These are phyloP conservation scores for Termitomyces sp. DNA, from an alignment of 768 basidiomycete genomes.

Conservation along the genomic window DNA sequence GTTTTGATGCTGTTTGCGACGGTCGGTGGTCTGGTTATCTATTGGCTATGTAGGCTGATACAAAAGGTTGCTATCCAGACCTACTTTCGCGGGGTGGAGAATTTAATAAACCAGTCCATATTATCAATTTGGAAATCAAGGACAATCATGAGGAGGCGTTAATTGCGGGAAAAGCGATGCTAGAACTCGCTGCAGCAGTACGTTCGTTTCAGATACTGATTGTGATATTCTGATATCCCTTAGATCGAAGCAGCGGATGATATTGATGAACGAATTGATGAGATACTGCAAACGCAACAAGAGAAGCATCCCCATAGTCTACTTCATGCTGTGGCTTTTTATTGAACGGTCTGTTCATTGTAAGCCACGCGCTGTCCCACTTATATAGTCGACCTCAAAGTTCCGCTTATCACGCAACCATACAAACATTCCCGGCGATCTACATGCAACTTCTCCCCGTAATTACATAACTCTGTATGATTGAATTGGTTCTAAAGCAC, in stretches of 20 bases:
- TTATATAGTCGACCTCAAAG: too few species aligned
- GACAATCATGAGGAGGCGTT: slow-evolving; percentile 98
- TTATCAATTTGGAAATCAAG: slow-evolving; percentile 98
- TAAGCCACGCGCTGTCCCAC: too few species aligned
- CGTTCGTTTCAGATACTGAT: slow-evolving; percentile 25
- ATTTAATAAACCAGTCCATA: slow-evolving; percentile 87
- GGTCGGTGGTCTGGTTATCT: slow-evolving; percentile 44
- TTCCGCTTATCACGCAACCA: neutral
- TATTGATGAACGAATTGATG: slow-evolving; percentile 87
- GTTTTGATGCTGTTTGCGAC: slow-evolving; percentile 97
- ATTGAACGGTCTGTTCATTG: slow-evolving; percentile 36
- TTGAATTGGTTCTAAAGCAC: slow-evolving; percentile 23
- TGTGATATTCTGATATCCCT: slow-evolving; percentile 9
- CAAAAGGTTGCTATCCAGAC: slow-evolving; percentile 43
- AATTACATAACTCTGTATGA: too few species aligned
- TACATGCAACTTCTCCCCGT: neutral
- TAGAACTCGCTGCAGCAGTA: slow-evolving; percentile 87
- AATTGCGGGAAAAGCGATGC: slow-evolving; percentile 92
- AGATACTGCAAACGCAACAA: slow-evolving; percentile 78
- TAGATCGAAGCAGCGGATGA: slow-evolving; percentile 86
- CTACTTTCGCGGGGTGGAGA: slow-evolving; percentile 85
- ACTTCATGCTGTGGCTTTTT: slow-evolving; percentile 88
- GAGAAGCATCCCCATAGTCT: slow-evolving; percentile 90
- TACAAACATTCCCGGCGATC: neutral
- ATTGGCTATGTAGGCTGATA: neutral